Conservation (phyloP, 1,284 basidiomycete genomes). For the Lignosus rhinocerotis region DNA sequence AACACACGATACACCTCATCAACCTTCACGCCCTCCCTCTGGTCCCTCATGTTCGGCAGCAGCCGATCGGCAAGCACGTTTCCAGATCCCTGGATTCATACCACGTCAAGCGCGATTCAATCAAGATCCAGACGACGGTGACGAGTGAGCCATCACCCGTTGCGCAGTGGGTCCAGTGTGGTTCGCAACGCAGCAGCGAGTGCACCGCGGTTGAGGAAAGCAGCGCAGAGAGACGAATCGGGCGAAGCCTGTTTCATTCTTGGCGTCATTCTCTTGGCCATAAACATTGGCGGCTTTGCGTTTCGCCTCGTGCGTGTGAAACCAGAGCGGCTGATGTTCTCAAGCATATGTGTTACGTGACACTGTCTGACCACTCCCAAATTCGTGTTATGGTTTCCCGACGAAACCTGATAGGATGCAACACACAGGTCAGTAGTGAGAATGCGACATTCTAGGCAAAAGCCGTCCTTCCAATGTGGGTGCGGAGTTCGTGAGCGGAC, state of each 20-base stretch:
- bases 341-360: too few relatives aligned
- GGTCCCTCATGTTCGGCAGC: background rate
- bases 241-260: too few relatives aligned
- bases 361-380: too few relatives aligned
- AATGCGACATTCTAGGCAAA: background rate
- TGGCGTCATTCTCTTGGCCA: too few relatives aligned
- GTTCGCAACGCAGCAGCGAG: too few relatives aligned
- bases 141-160: background rate
- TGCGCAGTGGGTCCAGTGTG: constrained; percentile 9
- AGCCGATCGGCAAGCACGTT: background rate
- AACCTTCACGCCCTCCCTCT: background rate
- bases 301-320: too few relatives aligned
- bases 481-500: background rate
- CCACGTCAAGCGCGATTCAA: background rate
- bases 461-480: background rate
- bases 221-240: too few relatives aligned
- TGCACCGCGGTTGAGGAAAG: too few relatives aligned
- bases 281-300: too few relatives aligned
- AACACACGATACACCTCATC: constrained; percentile 7
- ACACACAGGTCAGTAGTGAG: background rate
- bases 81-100: constrained; percentile 1
- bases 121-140: constrained; percentile 4
- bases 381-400: too few relatives aligned
- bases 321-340: too few relatives aligned
- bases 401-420: too few relatives aligned